Conservation (phyloP, 2,329 filamentous ascomycete genomes). For the Paecilomyces formosus region DNA sequence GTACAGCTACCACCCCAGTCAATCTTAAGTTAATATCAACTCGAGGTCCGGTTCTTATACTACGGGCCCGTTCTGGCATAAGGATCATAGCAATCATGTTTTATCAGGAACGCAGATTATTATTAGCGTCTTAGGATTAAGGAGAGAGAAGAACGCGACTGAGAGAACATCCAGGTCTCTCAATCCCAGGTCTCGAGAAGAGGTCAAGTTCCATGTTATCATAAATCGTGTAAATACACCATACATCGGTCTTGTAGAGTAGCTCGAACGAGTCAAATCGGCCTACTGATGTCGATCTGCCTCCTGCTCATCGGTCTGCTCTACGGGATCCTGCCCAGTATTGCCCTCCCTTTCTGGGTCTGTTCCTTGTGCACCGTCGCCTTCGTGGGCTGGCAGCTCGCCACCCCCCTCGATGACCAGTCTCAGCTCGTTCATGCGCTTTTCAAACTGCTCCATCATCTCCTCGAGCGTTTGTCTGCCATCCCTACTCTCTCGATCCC, state of each 20-base stretch:
- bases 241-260: neutral
- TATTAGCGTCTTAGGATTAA: no score
- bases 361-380: neutral
- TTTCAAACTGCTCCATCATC: constrained; percentile 41
- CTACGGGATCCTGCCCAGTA: neutral
- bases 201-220: neutral
- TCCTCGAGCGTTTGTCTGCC: constrained; percentile 30
- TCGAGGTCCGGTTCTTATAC: neutral
- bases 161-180: neutral
- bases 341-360: neutral
- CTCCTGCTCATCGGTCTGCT: neutral
- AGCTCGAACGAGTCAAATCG: neutral
- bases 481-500: constrained; percentile 16
- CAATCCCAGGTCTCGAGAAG: neutral
- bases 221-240: neutral
- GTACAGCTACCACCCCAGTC: neutral
- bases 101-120: no score
- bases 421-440: constrained; percentile 35
- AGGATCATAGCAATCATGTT: neutral
- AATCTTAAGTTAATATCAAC: neutral
- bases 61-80: neutral
- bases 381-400: constrained; percentile 4
- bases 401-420: constrained; percentile 31
- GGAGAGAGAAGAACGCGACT: no score
- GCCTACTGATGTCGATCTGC: neutral